Base-by-base conservation (phyloP, 148 eudicot species). In the Camellia japonica region DNA sequence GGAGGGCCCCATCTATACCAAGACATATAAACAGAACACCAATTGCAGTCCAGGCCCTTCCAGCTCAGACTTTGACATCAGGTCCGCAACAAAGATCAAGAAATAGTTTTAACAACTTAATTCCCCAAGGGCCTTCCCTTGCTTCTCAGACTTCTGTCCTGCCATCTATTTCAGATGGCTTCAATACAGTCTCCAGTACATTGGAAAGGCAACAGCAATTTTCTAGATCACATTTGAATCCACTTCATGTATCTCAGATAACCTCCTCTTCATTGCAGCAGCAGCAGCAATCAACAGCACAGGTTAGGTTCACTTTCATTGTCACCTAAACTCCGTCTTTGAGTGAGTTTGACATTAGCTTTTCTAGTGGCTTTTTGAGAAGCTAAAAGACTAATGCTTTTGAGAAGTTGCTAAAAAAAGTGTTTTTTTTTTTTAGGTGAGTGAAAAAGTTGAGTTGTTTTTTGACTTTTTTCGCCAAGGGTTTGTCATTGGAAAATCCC, bases 21-120 rank as follows among this genome's bases (percentile, higher is more conserved):
- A 84, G 88, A 84, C 83, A 86, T 81, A 79, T 87, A 59, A 86
- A 12, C 66, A 80, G 96, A 85, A 77, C 62, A 43, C 87, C 92
- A 5, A 67, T 81, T 58, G 90, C 92, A 52, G 82, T 87, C 82
- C 97, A 90, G 80, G 90, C 91, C 66, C 93, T 88, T 78, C 91
- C 93, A 46, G 93, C 82, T 41, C 93, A 62, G 73, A 20, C 77
- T 47, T 83, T 90, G 15, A 60, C 82, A 65, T 52, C 87, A 23
- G 80, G 70, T 47, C 68, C 77, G 41, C 83, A 76, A 70, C 88
- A 82, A 41, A 81, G 85, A 79, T 60, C 82, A 73, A 76, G 85
- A 75, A 84, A 84, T 51, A 76, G 60, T 73, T 47, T 73, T 82
- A 82, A 76, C 54, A 44, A 38, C 49, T 75, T 82, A 67, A 69